These are phyloP conservation scores for Ilyonectria destructans DNA, from an alignment of 2,329 filamentous ascomycete species.

Conservation along the genomic window DNA sequence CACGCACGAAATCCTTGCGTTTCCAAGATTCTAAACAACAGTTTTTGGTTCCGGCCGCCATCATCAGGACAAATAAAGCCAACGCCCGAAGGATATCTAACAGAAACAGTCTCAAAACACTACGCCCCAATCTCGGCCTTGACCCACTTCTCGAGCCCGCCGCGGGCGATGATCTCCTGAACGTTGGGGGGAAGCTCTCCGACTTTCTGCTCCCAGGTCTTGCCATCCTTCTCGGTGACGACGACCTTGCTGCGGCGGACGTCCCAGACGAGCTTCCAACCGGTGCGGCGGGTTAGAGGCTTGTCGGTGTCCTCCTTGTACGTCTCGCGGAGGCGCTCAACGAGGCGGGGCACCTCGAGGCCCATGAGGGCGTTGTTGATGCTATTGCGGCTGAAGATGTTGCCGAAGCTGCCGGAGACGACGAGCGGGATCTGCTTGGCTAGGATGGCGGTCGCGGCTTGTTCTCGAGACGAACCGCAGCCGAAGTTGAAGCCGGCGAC, in stretches of 20 bases:
- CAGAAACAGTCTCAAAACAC: constrained; percentile 28
- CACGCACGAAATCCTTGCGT: not conserved
- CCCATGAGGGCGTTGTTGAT: constrained; percentile 87
- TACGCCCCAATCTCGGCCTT: constrained; percentile 72
- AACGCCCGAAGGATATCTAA: not conserved
- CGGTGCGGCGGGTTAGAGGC: constrained; percentile 79
- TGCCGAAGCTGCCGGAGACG: constrained; percentile 85
- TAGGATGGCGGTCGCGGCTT: constrained; percentile 89
- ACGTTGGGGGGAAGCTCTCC: constrained; percentile 89
- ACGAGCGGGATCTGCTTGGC: constrained; percentile 87
- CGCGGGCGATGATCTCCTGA: constrained; percentile 85
- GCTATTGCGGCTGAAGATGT: constrained; percentile 85
- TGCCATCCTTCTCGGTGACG: constrained; percentile 79
- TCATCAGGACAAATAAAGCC: not conserved
- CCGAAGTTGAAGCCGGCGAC: constrained; percentile 93
- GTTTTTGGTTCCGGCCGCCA: not conserved
- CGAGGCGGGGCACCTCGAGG: constrained; percentile 78
- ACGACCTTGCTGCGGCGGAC: constrained; percentile 79
- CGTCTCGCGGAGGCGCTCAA: constrained; percentile 76
- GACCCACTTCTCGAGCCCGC: constrained; percentile 88
- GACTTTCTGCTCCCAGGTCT: constrained; percentile 84
- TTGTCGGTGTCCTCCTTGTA: constrained; percentile 69
- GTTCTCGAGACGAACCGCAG: constrained; percentile 83
- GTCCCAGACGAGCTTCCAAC: constrained; percentile 90
- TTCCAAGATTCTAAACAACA: not conserved